Conservation (phyloP, 1,139 yeast genomes). For the Kodamaea alishanica region DNA sequence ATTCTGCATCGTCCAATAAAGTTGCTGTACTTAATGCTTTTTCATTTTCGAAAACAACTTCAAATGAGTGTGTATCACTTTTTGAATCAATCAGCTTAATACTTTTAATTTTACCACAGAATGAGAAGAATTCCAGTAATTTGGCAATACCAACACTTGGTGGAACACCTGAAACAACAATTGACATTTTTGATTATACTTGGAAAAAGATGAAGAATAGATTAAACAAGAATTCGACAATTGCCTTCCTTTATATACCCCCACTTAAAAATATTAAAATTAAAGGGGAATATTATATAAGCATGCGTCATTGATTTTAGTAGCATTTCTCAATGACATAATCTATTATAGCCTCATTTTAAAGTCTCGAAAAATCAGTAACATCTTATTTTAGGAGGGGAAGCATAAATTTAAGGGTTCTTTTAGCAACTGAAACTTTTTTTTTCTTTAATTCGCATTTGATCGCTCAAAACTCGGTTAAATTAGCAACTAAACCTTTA, state of each 20-base stretch:
- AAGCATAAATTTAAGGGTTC: no score
- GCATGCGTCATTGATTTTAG: no score
- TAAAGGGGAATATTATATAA: background rate
- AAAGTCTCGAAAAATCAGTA: no score
- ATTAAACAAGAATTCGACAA: conserved; percentile 50
- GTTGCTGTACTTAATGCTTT: conserved; percentile 74
- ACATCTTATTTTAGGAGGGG: no score
- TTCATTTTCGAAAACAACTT: conserved; percentile 52
- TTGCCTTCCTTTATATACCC: conserved; percentile 30
- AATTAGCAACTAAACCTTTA: no score
- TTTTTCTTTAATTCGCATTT: no score
- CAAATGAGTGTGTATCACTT: conserved; percentile 31
- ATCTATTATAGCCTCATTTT: background rate
- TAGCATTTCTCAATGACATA: background rate
- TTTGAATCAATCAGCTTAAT: conserved; percentile 34
- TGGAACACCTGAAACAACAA: conserved; percentile 35
- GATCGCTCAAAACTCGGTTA: no score
- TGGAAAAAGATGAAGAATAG: no score
- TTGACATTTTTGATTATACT: no score
- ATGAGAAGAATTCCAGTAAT: conserved; percentile 65
- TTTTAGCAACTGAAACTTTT: no score
- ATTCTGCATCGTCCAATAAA: conserved; percentile 68
- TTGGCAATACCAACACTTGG: conserved; percentile 50
- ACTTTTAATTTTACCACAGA: conserved; percentile 65
- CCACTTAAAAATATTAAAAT: background rate